These are phyloP conservation scores for Hirschfeldia incana DNA, from an alignment of 345 rosid genomes.

Conservation along the genomic window DNA sequence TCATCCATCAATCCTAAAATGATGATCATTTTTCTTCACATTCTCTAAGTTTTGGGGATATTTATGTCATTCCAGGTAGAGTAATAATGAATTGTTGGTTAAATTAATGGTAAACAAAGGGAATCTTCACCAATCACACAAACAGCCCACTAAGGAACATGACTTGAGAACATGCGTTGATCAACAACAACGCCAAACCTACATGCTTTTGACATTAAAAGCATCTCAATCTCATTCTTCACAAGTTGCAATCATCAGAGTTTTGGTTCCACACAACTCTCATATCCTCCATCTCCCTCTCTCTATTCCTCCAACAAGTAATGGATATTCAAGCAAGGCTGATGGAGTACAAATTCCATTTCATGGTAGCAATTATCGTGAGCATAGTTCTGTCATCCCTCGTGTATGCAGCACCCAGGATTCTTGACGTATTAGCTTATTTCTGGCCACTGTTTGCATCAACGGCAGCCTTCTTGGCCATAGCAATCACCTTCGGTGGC, in stretches of 20 bases:
- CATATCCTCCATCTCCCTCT: not conserved
- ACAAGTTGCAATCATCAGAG: constrained; percentile 21
- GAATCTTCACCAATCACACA: constrained; percentile 39
- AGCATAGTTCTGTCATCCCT: constrained; percentile 39
- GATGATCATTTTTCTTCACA: constrained; percentile 22
- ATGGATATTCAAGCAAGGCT: constrained; percentile 61
- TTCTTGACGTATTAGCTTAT: constrained; percentile 56
- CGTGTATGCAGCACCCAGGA: constrained; percentile 55
- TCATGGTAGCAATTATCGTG: constrained; percentile 40
- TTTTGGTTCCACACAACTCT: constrained; percentile 14
- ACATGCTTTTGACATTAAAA: constrained; percentile 7
- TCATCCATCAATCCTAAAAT: not conserved
- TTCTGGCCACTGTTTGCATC: constrained; percentile 94
- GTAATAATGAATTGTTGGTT: constrained; percentile 26
- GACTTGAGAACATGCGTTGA: constrained; percentile 37
- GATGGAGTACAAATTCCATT: constrained; percentile 55
- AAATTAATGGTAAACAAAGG: constrained; percentile 7
- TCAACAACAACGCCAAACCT: constrained; percentile 27
- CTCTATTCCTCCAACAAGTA: constrained; percentile 7
- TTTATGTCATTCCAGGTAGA: not conserved
- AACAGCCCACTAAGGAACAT: constrained; percentile 20
- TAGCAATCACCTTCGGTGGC: constrained; percentile 63
- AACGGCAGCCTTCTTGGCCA: constrained; percentile 60
- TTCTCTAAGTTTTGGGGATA: constrained; percentile 4
- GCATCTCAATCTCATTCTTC: constrained; percentile 21